phyloP scores from a whole-genome alignment of 352 stramenopile species.

The Phytophthora ohioensis region DNA sequence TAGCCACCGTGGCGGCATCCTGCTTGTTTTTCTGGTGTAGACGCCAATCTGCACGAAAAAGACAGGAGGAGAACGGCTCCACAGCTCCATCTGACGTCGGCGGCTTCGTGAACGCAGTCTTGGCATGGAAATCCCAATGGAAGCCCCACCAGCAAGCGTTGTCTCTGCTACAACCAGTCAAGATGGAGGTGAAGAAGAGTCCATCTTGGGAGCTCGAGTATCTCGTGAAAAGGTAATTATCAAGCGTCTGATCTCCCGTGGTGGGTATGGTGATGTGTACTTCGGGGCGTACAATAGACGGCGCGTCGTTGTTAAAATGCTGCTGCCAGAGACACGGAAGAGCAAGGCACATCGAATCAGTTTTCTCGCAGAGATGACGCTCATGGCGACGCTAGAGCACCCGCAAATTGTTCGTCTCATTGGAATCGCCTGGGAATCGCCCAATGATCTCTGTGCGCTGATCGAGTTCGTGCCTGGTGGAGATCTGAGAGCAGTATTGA shows the following conservation, averaged over 20 bases:
- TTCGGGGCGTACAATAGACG: background rate
- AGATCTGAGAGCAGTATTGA: background rate
- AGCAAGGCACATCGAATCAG: background rate
- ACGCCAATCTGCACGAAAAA: background rate
- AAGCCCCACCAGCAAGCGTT: background rate
- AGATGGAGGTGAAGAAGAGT: conserved; percentile 8
- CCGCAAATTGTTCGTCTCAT: background rate
- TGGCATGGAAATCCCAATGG: conserved; percentile 9
- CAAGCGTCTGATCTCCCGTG: background rate
- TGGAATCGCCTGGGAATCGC: conserved; percentile 1
- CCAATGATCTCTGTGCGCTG: background rate
- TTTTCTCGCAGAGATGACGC: background rate
- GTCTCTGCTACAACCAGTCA: background rate
- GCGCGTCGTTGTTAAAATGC: conserved; percentile 3
- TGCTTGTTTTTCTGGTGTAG: conserved; percentile 7
- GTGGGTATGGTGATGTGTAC: conserved; percentile 9
- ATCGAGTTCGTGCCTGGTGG: background rate
- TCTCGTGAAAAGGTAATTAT: conserved; percentile 3
- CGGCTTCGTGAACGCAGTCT: conserved; percentile 2
- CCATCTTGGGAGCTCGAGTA: conserved; percentile 1
- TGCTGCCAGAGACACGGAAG: conserved; percentile 1
- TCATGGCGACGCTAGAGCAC: background rate
- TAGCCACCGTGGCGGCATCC: background rate
- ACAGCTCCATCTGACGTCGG: conserved; percentile 3
- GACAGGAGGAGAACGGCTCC: background rate